phyloP scores from a whole-genome alignment of 2,329 filamentous ascomycete genomes.

The Onygena corvina region DNA sequence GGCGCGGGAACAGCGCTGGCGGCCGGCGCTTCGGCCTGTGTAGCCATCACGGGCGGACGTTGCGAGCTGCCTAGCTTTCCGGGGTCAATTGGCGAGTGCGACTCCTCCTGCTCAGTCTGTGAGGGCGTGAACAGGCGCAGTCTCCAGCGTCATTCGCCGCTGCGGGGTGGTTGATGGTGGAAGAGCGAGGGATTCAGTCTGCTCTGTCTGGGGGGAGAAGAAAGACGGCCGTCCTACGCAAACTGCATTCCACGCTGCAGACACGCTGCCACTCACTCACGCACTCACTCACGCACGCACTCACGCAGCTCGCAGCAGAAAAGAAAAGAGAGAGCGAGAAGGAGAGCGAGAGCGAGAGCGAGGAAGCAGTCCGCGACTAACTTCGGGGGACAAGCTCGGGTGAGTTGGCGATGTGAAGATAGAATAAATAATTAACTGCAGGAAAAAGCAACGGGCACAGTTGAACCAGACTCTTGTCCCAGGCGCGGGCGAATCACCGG shows the following conservation, averaged over 20 bases:
- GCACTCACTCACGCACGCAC: too few species aligned
- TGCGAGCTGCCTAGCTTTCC: background rate
- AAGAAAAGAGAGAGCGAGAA: background rate
- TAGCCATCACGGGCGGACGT: constrained; percentile 8
- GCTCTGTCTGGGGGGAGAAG: background rate
- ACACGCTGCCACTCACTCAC: too few species aligned
- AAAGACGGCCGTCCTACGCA: background rate
- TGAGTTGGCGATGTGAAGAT: constrained; percentile 3
- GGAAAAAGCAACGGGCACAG: background rate
- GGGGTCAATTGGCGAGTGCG: background rate
- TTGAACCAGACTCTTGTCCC: background rate
- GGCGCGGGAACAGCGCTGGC: constrained; percentile 55
- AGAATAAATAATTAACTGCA: background rate
- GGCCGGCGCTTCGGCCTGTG: constrained; percentile 48
- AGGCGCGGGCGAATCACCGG: background rate
- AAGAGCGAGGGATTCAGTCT: too few species aligned
- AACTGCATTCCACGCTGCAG: background rate
- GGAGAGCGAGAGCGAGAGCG: background rate
- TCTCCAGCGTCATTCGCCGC: background rate
- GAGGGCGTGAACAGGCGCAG: background rate
- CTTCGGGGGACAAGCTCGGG: background rate
- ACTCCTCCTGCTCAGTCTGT: background rate
- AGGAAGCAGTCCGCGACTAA: too few species aligned
- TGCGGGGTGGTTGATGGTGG: too few species aligned
- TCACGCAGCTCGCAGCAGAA: background rate